Base-by-base conservation (phyloP, 805 yeast species). In the Yamadazyma takamatsuzukensis region DNA sequence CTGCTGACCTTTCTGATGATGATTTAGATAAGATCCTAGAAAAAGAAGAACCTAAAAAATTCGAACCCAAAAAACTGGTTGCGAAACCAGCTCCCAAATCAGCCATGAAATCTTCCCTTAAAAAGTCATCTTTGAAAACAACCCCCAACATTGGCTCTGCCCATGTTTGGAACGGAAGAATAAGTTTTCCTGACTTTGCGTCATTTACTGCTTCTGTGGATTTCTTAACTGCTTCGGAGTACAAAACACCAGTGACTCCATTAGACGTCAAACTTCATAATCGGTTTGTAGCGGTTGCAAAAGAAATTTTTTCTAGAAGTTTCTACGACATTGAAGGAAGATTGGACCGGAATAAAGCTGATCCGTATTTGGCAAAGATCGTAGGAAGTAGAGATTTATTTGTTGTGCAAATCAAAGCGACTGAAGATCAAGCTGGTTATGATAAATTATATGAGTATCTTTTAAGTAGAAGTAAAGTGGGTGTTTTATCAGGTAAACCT, bases 321-420 rank as follows among this genome's bases (percentile, higher is more conserved):
- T 43, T 55, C 21, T 54, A 78, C 43, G 59, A 60, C 18, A 57
- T 84, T 27, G 80, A 76, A 39, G 95, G 95, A 3, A 65, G 87
- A 34, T 62, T 86, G 27, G 78, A 74, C 45, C 48, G 62, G 4
- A 34, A 41, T 5, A 64, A 58, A 31, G 94, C 87, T 1, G 76
- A 71, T 33, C 60, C 59, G 9, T 85, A 85, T 48, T 54, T 85
- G 39, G 42, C 51, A 17, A 68, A 70, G 40, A 64, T 76, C 13
- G 45, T 62, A 1, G 44, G 53, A 6, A 58, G 79, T 1, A 64
- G 84, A 44, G 78, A 78, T 48, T 47, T 84, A 15, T 72, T 67
- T 13, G 48, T 83, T 25, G 42, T 33, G 26, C 29, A 44, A 12
- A 47, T 53, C 3, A 42, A 37, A 5, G 42, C 36, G 29, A 44